phyloP scores from a whole-genome alignment of 805 yeast species.

The Metschnikowia lunata region DNA sequence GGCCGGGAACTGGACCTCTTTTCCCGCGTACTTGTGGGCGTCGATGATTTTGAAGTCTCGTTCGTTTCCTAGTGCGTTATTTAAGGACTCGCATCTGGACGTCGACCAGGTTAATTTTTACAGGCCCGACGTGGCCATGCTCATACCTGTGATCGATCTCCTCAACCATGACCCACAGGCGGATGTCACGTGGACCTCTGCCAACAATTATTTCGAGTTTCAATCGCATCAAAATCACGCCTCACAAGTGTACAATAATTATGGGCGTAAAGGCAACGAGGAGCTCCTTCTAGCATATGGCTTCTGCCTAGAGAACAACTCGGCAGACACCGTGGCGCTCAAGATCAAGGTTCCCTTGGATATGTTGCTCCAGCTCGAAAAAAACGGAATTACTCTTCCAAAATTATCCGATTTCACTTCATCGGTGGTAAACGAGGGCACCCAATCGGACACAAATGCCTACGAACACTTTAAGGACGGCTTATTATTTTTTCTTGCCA shows the following conservation, averaged over 20 bases:
- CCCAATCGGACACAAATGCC: background rate
- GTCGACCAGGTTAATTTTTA: constrained; percentile 15
- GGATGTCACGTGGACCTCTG: constrained; percentile 58
- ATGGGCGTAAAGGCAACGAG: constrained; percentile 85
- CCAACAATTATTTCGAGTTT: constrained; percentile 34
- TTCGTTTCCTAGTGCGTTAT: constrained; percentile 72
- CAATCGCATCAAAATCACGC: constrained; percentile 27
- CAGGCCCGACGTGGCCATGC: constrained; percentile 52
- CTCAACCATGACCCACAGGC: constrained; percentile 66
- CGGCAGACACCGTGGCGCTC: constrained; percentile 55
- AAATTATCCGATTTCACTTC: constrained; percentile 36
- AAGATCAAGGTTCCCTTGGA: constrained; percentile 50
- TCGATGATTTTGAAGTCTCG: constrained; percentile 65
- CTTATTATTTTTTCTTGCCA: constrained; percentile 37
- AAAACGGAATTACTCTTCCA: constrained; percentile 37
- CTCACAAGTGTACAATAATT: constrained; percentile 63
- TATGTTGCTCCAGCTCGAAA: constrained; percentile 27
- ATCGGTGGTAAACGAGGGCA: constrained; percentile 21
- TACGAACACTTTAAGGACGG: constrained; percentile 27
- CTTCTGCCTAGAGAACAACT: constrained; percentile 56
- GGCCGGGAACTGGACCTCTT: constrained; percentile 53
- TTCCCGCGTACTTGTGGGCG: constrained; percentile 74
- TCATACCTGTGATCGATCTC: constrained; percentile 74
- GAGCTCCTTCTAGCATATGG: constrained; percentile 82
- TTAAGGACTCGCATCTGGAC: constrained; percentile 30